phyloP scores from a whole-genome alignment of 129 eudicot genomes.

The Mikania micrantha region DNA sequence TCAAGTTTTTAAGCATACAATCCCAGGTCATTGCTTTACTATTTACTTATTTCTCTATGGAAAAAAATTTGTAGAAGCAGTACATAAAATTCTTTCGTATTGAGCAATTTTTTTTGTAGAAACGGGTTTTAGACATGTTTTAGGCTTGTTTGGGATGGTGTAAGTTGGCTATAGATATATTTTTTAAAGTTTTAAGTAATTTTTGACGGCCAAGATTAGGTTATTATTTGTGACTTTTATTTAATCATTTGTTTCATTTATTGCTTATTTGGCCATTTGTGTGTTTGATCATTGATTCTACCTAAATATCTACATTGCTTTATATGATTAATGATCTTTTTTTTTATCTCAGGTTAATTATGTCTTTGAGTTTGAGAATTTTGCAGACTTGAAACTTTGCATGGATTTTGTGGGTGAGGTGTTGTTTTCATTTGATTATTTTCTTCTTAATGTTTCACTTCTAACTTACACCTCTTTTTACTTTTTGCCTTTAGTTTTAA shows the following conservation, averaged over 20 bases:
- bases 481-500: no score
- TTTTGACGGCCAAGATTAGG: no score
- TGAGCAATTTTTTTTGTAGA: no score
- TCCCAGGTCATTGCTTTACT: neutral
- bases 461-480: no score
- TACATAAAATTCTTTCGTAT: neutral
- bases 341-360: slow-evolving; percentile 50
- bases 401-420: slow-evolving; percentile 76
- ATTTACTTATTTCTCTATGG: neutral
- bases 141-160: no score
- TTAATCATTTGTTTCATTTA: neutral
- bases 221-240: slow-evolving; percentile 1
- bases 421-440: neutral
- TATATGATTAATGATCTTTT: neutral
- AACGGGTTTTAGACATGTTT: no score
- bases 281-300: neutral
- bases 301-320: neutral
- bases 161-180: no score
- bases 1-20: neutral
- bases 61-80: neutral
- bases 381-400: slow-evolving; percentile 76
- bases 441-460: neutral
- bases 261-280: neutral
- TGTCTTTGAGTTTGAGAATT: slow-evolving; percentile 72
- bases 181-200: no score